A percentile compares a stretch with the other conserved stretches of the same genome.
phyloP scores from a whole-genome alignment of 1,284 basidiomycete species.

The Boletus hoseneyae region DNA sequence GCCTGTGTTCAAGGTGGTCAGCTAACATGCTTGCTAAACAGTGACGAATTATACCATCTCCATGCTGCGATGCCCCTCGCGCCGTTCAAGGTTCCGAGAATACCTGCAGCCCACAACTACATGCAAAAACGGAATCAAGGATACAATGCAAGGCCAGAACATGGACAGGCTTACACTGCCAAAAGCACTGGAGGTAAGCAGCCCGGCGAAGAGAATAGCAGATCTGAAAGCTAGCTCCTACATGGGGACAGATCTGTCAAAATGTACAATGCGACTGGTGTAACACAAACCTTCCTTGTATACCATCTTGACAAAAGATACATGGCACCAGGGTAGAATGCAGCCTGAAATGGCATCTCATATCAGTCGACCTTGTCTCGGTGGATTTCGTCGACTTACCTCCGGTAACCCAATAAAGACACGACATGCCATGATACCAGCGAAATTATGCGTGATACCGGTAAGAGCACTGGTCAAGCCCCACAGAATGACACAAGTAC shows the following conservation, averaged over 20 bases:
- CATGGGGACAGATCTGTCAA: not conserved
- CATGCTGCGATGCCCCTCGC: constrained; percentile 65
- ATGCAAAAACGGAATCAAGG: constrained; percentile 1
- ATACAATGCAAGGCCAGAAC: not conserved
- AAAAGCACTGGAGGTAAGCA: constrained; percentile 76
- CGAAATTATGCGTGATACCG: constrained; percentile 52
- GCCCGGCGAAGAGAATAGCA: constrained; percentile 64
- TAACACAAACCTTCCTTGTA: constrained; percentile 48
- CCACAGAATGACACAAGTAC: constrained; percentile 60
- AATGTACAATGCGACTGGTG: not conserved
- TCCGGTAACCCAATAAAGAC: constrained; percentile 64
- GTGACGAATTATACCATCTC: constrained; percentile 49
- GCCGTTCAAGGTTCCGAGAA: constrained; percentile 67
- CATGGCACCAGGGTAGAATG: constrained; percentile 62
- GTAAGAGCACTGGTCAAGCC: constrained; percentile 61
- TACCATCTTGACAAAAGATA: constrained; percentile 66
- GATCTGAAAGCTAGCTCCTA: constrained; percentile 68
- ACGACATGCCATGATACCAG: constrained; percentile 56
- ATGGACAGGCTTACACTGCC: constrained; percentile 50
- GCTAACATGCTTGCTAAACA: not conserved
- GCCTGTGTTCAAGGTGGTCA: constrained; percentile 29
- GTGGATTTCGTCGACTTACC: constrained; percentile 23
- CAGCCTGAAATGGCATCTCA: constrained; percentile 37
- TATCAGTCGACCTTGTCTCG: not conserved
- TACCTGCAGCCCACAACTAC: constrained; percentile 66